phyloP scores from a whole-genome alignment of 768 basidiomycete species.

The Termitomyces sp. region DNA sequence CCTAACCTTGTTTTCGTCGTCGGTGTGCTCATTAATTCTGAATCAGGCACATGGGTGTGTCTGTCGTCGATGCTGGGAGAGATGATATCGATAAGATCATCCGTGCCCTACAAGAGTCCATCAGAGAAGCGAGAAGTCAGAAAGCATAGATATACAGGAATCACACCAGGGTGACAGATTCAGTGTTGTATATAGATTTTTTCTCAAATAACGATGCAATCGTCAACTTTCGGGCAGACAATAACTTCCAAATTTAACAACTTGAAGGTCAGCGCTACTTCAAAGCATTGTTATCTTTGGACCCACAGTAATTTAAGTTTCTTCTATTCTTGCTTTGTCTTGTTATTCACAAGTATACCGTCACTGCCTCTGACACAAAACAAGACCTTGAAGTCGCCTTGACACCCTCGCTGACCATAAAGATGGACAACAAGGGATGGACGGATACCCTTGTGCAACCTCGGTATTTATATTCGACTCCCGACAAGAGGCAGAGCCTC shows the following conservation, averaged over 20 bases:
- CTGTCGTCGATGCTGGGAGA: slow-evolving; percentile 63
- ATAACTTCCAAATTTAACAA: neutral
- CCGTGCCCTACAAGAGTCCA: slow-evolving; percentile 51
- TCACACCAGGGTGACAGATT: neutral
- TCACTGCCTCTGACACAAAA: neutral
- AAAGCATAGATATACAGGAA: slow-evolving; percentile 14
- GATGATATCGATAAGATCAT: slow-evolving; percentile 76
- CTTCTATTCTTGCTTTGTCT: neutral
- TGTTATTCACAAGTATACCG: neutral
- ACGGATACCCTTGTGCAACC: neutral
- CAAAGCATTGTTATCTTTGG: neutral
- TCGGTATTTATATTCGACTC: neutral
- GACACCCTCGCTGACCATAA: neutral
- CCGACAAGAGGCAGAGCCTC: neutral
- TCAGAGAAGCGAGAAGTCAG: slow-evolving; percentile 35
- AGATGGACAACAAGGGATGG: slow-evolving; percentile 1
- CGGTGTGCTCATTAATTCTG: neutral
- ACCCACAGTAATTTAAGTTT: neutral
- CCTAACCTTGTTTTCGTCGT: neutral
- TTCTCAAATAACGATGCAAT: neutral
- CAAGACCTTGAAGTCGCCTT: neutral
- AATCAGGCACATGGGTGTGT: slow-evolving; percentile 81
- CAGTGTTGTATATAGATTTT: neutral
- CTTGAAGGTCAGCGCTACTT: neutral
- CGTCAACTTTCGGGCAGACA: neutral